Evolutionary conservation across 495 filamentous ascomycete species (phyloP).

Genomic region (Pseudoneurospora amorphoporcata): DNA sequence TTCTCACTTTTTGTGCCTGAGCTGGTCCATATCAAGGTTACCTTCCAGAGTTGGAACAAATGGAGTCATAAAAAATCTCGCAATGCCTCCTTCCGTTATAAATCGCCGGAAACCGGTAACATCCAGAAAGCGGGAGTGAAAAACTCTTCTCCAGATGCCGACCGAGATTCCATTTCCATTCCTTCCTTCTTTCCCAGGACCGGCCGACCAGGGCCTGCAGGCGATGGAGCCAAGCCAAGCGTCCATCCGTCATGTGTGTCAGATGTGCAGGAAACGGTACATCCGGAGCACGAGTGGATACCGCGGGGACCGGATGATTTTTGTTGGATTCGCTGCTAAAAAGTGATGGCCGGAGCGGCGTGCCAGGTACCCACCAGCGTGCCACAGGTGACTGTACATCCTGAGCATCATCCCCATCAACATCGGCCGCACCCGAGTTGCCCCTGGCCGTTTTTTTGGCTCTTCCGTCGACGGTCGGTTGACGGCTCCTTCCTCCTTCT

Average conservation of each 20-base stretch:
- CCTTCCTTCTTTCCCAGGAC: background rate
- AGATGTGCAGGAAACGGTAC: background rate
- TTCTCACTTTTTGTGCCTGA: background rate
- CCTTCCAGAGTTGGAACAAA: background rate
- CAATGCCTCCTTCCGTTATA: background rate
- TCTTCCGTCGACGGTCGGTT: background rate
- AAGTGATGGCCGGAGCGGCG: background rate
- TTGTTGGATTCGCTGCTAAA: background rate
- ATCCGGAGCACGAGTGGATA: background rate
- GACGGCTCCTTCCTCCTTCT: background rate
- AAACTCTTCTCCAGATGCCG: background rate
- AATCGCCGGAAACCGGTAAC: background rate
- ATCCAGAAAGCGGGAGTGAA: background rate
- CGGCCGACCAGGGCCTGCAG: background rate
- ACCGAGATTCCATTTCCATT: background rate
- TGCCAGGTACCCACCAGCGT: constrained; percentile 1
- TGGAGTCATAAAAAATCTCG: background rate
- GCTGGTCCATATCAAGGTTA: background rate
- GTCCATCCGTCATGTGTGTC: background rate
- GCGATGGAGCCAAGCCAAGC: background rate
- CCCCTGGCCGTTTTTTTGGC: background rate
- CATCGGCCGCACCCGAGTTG: background rate
- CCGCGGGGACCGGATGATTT: background rate
- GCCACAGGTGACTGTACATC: background rate
- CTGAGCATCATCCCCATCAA: background rate